These are phyloP conservation scores for Fremontodendron californicum DNA, from an alignment of 345 rosid genomes.

Conservation along the genomic window DNA sequence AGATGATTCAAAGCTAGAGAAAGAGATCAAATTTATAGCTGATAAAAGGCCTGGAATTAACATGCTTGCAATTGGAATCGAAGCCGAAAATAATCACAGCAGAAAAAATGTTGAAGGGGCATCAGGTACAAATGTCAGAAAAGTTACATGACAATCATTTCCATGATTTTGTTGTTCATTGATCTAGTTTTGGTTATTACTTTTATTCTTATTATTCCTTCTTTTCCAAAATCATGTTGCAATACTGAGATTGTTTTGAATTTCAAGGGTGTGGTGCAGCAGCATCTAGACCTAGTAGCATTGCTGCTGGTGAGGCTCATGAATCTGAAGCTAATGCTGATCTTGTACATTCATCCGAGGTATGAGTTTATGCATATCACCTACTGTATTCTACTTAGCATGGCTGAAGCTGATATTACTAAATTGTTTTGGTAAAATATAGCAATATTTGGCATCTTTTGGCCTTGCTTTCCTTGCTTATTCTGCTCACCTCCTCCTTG, in stretches of 20 bases:
- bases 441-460: neutral
- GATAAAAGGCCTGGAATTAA: slow-evolving; percentile 43
- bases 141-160: neutral
- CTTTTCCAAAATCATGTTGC: neutral
- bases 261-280: slow-evolving; percentile 42
- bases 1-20: slow-evolving; percentile 42
- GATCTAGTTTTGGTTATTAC: neutral
- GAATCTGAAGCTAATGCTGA: slow-evolving; percentile 35
- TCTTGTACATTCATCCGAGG: slow-evolving; percentile 46
- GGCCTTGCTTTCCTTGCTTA: neutral
- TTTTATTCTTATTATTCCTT: neutral
- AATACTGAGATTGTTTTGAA: slow-evolving; percentile 4
- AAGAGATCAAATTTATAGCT: slow-evolving; percentile 38
- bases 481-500: neutral
- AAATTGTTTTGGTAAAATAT: neutral
- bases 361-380: slow-evolving; percentile 17
- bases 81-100: slow-evolving; percentile 44
- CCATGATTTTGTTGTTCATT: slow-evolving; percentile 4
- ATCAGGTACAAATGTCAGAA: slow-evolving; percentile 39
- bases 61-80: slow-evolving; percentile 31
- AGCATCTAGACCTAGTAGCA: slow-evolving; percentile 34
- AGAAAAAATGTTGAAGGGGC: slow-evolving; percentile 33
- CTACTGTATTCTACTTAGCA: neutral
- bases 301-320: slow-evolving; percentile 29
- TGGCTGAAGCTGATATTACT: neutral